Evolutionary conservation across 345 rosid genomes (phyloP), one percentile per base, ranked within the genome.

Genomic region (Ricinus communis): DNA sequence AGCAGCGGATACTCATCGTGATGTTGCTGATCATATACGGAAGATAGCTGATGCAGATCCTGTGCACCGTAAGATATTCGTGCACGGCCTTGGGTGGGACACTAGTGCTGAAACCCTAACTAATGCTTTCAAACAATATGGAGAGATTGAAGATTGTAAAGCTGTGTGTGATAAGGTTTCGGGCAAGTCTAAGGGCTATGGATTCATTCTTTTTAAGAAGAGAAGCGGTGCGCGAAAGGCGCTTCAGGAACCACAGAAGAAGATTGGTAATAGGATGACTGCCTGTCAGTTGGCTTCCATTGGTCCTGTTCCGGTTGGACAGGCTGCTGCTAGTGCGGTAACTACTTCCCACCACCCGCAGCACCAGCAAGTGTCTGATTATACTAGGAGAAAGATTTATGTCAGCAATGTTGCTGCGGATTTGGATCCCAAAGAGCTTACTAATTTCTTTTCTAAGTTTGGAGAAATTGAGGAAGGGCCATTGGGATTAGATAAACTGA

Each of bases 381-480:
- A 76, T 47, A 78, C 84, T 5, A 85, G 52, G 66, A 82, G 85
- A 77, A 86, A 86, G 82, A 84, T 86, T 33, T 86, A 74, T 62
- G 85, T 86, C 53, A 84, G 86, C 77, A 86, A 86, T 60, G 90
- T 86, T 9, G 82, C 77, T 19, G 66, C 86, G 0, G 86, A 84
- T 0, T 30, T 84, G 69, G 86, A 84, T 18, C 82, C 86, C 0
- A 72, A 81, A 72, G 82, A 82, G 67, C 65, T 86, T 60, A 11
- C 50, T 5, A 59, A 61, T 9, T 84, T 71, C 71, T 86, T 86
- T 63, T 46, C 82, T 0, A 77, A 82, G 79, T 86, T 30, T 12
- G 90, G 90, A 15, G 86, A 86, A 76, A 75, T 86, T 59, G 90
- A 86, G 75, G 90, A 86, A 71, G 87, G 90, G 13, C 90, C 90